Conservation (phyloP, 345 rosid species). For the Streptanthus diversifolius region DNA sequence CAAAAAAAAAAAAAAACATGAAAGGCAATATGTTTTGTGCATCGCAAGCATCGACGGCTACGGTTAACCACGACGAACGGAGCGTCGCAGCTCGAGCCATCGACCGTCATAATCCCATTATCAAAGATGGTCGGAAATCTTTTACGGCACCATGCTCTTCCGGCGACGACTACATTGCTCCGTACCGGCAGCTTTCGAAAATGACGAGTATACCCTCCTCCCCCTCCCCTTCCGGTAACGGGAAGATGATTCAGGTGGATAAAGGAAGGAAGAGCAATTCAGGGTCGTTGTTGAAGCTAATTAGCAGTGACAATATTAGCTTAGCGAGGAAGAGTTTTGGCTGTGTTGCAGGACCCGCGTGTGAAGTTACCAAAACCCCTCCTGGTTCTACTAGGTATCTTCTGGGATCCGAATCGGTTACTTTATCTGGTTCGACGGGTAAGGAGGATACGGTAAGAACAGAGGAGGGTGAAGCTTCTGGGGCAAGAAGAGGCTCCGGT, state of each 20-base stretch:
- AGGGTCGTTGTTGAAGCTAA: constrained; percentile 22
- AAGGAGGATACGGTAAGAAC: constrained; percentile 42
- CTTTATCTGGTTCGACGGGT: constrained; percentile 41
- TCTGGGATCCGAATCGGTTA: constrained; percentile 40
- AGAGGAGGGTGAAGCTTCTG: constrained; percentile 21
- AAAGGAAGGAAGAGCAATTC: constrained; percentile 14
- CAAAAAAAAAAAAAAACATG: background rate
- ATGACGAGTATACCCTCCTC: constrained; percentile 26
- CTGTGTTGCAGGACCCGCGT: constrained; percentile 14
- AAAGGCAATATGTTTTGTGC: constrained; percentile 64
- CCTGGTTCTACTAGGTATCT: constrained; percentile 72
- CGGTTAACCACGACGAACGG: constrained; percentile 21
- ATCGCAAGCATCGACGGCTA: constrained; percentile 86
- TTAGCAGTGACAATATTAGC: constrained; percentile 6
- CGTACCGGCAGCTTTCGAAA: constrained; percentile 25
- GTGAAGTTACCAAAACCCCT: constrained; percentile 45
- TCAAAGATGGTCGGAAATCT: constrained; percentile 56
- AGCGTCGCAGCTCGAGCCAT: constrained; percentile 22
- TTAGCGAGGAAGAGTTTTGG: constrained; percentile 41
- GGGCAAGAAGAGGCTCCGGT: background rate
- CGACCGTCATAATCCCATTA: constrained; percentile 83
- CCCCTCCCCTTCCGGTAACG: background rate
- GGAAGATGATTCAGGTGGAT: constrained; percentile 14
- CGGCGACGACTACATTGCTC: constrained; percentile 25
- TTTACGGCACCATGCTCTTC: constrained; percentile 36